A percentile compares a stretch with the other conserved stretches of the same genome.
These are phyloP conservation scores for Fusarium sp. DNA, from an alignment of 2,329 filamentous ascomycete genomes.

Conservation along the genomic window DNA sequence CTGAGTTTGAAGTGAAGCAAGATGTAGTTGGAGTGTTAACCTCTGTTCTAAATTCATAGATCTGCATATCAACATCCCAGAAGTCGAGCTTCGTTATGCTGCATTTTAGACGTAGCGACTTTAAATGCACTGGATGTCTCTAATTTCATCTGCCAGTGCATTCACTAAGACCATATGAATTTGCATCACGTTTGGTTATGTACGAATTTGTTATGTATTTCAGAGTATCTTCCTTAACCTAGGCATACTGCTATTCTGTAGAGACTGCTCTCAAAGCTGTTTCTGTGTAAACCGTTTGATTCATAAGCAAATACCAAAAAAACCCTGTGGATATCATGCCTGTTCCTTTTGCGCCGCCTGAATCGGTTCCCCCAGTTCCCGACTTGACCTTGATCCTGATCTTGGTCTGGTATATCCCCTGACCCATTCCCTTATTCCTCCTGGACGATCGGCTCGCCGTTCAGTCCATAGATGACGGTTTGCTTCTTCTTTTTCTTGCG, in stretches of 20 bases:
- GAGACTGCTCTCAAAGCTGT: conserved; percentile 32
- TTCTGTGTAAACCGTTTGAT: conserved; percentile 17
- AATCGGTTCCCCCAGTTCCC: conserved; percentile 25
- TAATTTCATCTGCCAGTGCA: background rate
- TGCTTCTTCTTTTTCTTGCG: conserved; percentile 54
- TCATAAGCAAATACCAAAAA: conserved; percentile 37
- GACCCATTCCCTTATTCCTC: conserved; percentile 34
- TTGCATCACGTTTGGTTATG: background rate
- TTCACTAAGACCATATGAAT: background rate
- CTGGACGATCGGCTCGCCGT: conserved; percentile 53
- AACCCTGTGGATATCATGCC: conserved; percentile 48
- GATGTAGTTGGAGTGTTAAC: background rate
- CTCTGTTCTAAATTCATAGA: background rate
- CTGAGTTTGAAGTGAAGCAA: background rate
- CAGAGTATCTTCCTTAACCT: conserved; percentile 6
- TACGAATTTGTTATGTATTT: background rate
- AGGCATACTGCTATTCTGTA: conserved; percentile 29
- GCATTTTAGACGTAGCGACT: no score
- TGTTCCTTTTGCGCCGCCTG: conserved; percentile 38
- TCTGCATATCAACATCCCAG: background rate
- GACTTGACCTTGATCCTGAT: conserved; percentile 12
- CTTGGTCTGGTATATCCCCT: conserved; percentile 16
- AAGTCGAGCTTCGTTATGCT: background rate
- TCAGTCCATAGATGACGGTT: conserved; percentile 53
- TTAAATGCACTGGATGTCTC: no score